A percentile compares a stretch with the other conserved stretches of the same genome.
phyloP scores from a whole-genome alignment of 2,329 filamentous ascomycete species.

The Byssochlamys sp. region DNA sequence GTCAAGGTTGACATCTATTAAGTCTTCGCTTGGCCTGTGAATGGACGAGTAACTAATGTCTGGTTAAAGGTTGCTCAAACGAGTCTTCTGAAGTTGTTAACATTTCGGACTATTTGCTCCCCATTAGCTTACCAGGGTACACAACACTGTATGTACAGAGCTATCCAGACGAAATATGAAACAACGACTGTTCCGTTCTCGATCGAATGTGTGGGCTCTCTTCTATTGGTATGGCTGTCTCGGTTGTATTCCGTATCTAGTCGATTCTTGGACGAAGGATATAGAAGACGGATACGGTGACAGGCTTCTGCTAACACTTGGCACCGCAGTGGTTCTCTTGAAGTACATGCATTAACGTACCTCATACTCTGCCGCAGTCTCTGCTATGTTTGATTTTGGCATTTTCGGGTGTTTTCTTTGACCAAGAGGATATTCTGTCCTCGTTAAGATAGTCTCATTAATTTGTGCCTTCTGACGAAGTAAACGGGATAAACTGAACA shows the following conservation, averaged over 20 bases:
- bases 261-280: conserved; percentile 38
- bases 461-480: no score
- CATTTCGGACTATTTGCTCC: no score
- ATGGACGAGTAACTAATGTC: no score
- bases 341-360: conserved; percentile 24
- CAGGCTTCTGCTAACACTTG: conserved; percentile 38
- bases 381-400: no score
- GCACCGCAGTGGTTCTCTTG: conserved; percentile 40
- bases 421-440: no score
- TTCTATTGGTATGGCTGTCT: conserved; percentile 36
- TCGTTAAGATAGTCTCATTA: no score
- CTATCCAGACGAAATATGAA: background rate
- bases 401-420: no score
- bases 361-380: background rate
- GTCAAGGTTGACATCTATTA: no score
- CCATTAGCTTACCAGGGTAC: conserved; percentile 17
- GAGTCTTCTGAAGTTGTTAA: no score
- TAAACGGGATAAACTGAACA: no score
- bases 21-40: no score
- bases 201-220: conserved; percentile 34
- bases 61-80: no score
- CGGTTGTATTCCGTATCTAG: conserved; percentile 42
- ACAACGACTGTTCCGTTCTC: background rate
- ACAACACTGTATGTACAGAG: conserved; percentile 31
- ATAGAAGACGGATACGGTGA: conserved; percentile 40